Conservation (phyloP, 2,329 filamentous ascomycete genomes). For the Fusarium redolens region DNA sequence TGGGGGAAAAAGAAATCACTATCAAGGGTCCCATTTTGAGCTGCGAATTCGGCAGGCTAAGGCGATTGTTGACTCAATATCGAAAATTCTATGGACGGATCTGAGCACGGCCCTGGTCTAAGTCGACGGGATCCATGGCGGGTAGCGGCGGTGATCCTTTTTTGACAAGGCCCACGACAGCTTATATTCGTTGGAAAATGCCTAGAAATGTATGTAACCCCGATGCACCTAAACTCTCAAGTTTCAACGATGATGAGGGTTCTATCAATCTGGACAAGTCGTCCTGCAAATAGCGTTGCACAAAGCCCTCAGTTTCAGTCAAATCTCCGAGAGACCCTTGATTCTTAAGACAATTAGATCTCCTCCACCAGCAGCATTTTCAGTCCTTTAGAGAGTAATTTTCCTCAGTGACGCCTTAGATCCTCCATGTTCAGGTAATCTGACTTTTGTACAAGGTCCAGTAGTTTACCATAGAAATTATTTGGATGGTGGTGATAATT, state of each 20-base stretch:
- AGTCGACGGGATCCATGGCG: neutral
- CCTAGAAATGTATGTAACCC: neutral
- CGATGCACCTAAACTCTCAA: neutral
- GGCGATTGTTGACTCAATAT: slow-evolving; percentile 2
- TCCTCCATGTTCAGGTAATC: neutral
- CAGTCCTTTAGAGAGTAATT: neutral
- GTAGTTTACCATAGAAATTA: neutral
- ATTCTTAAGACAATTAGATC: neutral
- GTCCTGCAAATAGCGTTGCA: neutral
- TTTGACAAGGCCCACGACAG: neutral
- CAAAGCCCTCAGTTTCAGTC: neutral
- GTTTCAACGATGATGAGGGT: neutral
- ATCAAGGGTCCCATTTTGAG: neutral
- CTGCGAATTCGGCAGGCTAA: slow-evolving; percentile 12
- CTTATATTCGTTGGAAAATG: neutral
- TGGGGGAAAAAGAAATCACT: neutral
- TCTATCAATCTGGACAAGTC: neutral
- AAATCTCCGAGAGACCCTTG: neutral
- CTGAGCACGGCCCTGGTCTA: neutral
- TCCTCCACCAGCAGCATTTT: neutral
- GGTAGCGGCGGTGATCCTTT: slow-evolving; percentile 2
- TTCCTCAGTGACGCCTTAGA: neutral
- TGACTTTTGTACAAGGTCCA: neutral
- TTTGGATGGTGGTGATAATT: neutral
- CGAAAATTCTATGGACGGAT: neutral